Percentiles rank a stretch among this genome's conserved stretches.
phyloP scores from a whole-genome alignment of 805 yeast genomes.

The Metschnikowia baotianmanensis region DNA sequence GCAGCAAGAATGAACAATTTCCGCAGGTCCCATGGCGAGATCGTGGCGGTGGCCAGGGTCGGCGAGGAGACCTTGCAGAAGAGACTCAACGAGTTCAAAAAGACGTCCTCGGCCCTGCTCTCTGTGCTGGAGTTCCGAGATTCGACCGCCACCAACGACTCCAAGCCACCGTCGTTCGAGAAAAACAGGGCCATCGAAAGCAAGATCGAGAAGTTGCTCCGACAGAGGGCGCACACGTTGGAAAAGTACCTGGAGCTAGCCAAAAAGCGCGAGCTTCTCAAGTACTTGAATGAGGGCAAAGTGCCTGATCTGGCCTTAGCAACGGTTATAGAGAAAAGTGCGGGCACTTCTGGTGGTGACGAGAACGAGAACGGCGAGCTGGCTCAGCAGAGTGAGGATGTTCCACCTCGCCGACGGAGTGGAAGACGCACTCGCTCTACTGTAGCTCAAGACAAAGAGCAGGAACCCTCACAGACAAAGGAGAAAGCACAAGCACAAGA shows the following conservation, averaged over 20 bases:
- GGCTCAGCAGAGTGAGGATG: too few relatives aligned
- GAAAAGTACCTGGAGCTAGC: constrained; percentile 25
- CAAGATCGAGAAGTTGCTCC: constrained; percentile 30
- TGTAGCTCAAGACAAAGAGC: too few relatives aligned
- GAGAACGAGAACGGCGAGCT: too few relatives aligned
- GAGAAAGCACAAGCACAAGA: too few relatives aligned
- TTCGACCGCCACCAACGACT: constrained; percentile 38
- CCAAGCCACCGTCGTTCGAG: constrained; percentile 82
- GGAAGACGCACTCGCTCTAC: too few relatives aligned
- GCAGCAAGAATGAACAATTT: constrained; percentile 98
- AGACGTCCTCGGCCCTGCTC: constrained; percentile 69
- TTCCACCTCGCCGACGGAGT: too few relatives aligned
- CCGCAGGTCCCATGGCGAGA: constrained; percentile 87
- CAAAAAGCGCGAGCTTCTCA: constrained; percentile 11
- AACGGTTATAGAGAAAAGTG: background rate
- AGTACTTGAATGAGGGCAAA: constrained; percentile 1
- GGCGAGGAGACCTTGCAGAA: constrained; percentile 92
- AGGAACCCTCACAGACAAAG: too few relatives aligned
- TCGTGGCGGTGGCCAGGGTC: constrained; percentile 92
- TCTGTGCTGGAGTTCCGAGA: constrained; percentile 74
- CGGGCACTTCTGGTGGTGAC: constrained; percentile 5
- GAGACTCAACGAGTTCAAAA: constrained; percentile 82
- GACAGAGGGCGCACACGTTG: constrained; percentile 21
- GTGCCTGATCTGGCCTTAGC: background rate
- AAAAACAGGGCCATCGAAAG: constrained; percentile 56